Conservation (phyloP, 2,329 filamentous ascomycete genomes). For the Fusarium veterinarium region DNA sequence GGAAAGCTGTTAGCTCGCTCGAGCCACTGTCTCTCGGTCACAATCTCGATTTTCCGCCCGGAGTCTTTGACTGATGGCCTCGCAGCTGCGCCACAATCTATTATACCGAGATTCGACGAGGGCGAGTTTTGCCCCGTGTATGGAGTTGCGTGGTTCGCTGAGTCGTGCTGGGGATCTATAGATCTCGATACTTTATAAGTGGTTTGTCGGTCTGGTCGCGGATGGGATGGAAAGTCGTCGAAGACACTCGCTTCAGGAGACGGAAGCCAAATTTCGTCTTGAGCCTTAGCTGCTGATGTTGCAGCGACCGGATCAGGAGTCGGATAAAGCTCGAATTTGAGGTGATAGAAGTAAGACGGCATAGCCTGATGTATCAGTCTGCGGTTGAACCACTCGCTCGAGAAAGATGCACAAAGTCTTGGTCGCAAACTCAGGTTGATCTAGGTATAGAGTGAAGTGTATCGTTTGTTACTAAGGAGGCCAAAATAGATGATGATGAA, state of each 20-base stretch:
- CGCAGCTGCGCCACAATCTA: slow-evolving; percentile 62
- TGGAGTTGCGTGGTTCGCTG: background rate
- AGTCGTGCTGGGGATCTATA: background rate
- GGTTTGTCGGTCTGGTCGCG: slow-evolving; percentile 45
- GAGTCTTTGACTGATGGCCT: slow-evolving; percentile 44
- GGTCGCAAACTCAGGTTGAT: background rate
- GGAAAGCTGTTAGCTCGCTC: slow-evolving; percentile 56
- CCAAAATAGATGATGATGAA: slow-evolving; percentile 29
- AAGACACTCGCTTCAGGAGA: slow-evolving; percentile 62
- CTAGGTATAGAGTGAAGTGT: background rate
- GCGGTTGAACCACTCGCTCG: background rate
- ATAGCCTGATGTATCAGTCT: slow-evolving; percentile 53
- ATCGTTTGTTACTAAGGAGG: slow-evolving; percentile 34
- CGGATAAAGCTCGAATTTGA: slow-evolving; percentile 74
- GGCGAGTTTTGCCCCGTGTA: slow-evolving; percentile 12
- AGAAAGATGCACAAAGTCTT: background rate
- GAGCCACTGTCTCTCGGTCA: slow-evolving; percentile 56
- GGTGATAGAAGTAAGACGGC: slow-evolving; percentile 72
- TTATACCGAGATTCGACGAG: slow-evolving; percentile 50
- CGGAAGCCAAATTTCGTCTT: slow-evolving; percentile 62
- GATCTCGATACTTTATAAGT: slow-evolving; percentile 22
- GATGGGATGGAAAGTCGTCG: slow-evolving; percentile 64
- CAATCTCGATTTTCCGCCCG: slow-evolving; percentile 52
- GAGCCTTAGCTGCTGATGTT: slow-evolving; percentile 15
- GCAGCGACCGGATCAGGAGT: slow-evolving; percentile 52